Conservation (phyloP, 768 basidiomycete species). For the Leccinum obscurum region DNA sequence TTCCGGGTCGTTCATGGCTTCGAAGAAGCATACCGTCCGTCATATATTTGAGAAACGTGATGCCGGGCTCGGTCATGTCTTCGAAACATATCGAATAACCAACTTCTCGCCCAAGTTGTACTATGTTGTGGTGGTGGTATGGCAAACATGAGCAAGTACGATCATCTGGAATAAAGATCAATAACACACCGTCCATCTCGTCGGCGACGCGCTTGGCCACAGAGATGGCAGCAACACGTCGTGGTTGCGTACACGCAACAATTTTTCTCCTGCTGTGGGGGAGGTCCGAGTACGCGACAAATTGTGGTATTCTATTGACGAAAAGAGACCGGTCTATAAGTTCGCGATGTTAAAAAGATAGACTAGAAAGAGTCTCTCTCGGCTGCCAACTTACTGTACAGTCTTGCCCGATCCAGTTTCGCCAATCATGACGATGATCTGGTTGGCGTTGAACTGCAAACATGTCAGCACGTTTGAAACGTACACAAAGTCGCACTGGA, state of each 20-base stretch:
- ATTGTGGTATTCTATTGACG: constrained; percentile 84
- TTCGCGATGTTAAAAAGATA: constrained; percentile 19
- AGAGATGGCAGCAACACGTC: constrained; percentile 96
- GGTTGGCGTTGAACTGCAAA: constrained; percentile 42
- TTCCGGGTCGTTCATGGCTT: constrained; percentile 95
- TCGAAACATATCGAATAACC: constrained; percentile 99
- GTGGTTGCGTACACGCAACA: constrained; percentile 95
- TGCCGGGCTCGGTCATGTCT: constrained; percentile 78
- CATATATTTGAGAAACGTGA: constrained; percentile 98
- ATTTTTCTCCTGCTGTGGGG: constrained; percentile 89
- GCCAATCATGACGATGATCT: constrained; percentile 89
- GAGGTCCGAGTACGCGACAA: constrained; percentile 90
- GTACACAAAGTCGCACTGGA: neutral
- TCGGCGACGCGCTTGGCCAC: constrained; percentile 98
- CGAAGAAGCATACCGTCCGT: constrained; percentile 97
- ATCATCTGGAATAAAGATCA: neutral
- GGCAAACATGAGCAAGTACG: constrained; percentile 9
- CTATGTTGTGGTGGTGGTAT: constrained; percentile 39
- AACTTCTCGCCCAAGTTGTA: constrained; percentile 90
- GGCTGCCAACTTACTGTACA: constrained; percentile 69
- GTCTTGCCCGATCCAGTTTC: constrained; percentile 97
- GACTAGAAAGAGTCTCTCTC: constrained; percentile 22
- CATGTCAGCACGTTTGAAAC: constrained; percentile 1
- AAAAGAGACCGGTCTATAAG: constrained; percentile 33
- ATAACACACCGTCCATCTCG: constrained; percentile 90